Evolutionary conservation across 345 rosid species (phyloP).

Genomic region (Populus simonii): DNA sequence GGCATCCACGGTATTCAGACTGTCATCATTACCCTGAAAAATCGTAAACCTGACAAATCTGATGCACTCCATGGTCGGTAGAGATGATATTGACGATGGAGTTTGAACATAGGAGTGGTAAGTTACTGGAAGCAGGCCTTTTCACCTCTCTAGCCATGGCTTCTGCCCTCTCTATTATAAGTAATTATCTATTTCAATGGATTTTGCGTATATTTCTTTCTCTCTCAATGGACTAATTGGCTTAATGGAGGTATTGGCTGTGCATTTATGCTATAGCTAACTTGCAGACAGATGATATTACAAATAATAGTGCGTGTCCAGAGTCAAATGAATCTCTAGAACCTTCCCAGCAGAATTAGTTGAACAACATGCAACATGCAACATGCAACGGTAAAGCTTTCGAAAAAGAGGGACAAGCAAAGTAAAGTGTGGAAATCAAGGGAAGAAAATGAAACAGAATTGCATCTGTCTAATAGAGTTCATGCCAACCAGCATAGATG

Average conservation of each 20-base stretch:
- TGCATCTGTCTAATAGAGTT: slow-evolving; percentile 57
- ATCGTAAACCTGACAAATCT: neutral
- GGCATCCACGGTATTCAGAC: neutral
- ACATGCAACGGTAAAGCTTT: no score
- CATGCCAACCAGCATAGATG: slow-evolving; percentile 82
- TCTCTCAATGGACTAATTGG: no score
- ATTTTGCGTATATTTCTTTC: no score
- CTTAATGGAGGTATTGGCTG: no score
- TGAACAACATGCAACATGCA: neutral
- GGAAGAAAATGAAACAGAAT: slow-evolving; percentile 22
- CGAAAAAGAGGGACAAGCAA: neutral
- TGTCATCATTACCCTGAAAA: neutral
- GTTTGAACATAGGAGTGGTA: no score
- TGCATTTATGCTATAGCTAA: no score
- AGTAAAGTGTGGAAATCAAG: neutral
- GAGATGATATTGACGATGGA: no score
- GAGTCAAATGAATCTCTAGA: neutral
- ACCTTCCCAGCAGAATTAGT: neutral
- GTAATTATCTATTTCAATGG: no score
- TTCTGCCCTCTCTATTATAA: no score
- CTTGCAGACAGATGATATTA: neutral
- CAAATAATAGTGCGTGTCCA: neutral
- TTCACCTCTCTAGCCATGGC: neutral
- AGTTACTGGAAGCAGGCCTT: no score
- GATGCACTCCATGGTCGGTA: no score